Base-by-base conservation (phyloP, 441 rosid genomes). In the Corymbia citriodora region DNA sequence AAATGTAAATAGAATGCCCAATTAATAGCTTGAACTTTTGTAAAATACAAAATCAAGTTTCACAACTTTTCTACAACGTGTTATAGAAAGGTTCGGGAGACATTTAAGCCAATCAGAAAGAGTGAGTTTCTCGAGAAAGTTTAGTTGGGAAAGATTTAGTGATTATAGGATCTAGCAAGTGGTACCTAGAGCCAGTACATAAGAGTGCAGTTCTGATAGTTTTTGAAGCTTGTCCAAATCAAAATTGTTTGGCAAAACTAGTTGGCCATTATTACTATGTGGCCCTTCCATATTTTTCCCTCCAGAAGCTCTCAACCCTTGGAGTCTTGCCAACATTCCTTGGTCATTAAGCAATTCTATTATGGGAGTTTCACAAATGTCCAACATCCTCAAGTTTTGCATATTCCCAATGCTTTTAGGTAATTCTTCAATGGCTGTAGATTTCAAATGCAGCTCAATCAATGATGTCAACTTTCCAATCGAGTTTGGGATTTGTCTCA, bases 91-190 rank as follows among this genome's bases (percentile, higher is more conserved):
- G 4, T 27, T 0, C 27, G 0, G 7, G 31, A 12, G 16, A 65
- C 70, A n/a, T 4, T 7, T 3, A 7, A 3, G 72, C 5, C 5
- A 7, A 14, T 14, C 1, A n/a, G 0, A 65, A n/a, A 65, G 18
- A n/a, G 36, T 4, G 74, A 65, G 40, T 65, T 65, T 65, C 74
- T 65, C n/a, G 9, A n/a, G 3, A n/a, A n/a, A 3, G 19, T 1
- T 65, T 14, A 65, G 72, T 4, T 3, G 6, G 10, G 2, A 68
- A 31, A 68, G 23, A 68, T 68, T 33, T 0, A 1, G 7, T 3
- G 1, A 2, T 17, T 33, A 7, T 0, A 0, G 7, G 21, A 68
- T 68, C 0, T 9, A 3, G 13, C 3, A 4, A 0, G 45, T 9
- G 7, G 31, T 61, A 57, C 63, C 29, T 57, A 25, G 29, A 57